A percentile compares a stretch with the other conserved stretches of the same genome.
phyloP scores from a whole-genome alignment of 768 basidiomycete genomes.

The Leccinum sublutescens region DNA sequence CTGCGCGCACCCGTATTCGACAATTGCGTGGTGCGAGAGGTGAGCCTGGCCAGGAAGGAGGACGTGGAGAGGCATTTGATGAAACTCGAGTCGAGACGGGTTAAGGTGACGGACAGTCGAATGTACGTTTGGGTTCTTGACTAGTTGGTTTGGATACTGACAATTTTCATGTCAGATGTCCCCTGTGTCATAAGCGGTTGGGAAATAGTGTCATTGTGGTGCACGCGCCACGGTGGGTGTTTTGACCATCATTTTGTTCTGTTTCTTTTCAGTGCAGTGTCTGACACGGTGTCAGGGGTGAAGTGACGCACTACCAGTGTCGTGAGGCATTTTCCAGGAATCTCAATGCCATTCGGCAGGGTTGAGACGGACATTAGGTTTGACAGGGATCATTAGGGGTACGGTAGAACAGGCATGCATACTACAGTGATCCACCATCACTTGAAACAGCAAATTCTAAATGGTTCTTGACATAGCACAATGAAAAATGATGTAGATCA shows the following conservation, averaged over 20 bases:
- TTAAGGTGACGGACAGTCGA: conserved; percentile 87
- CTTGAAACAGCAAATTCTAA: neutral
- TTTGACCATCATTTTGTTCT: neutral
- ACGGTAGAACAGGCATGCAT: too few relatives aligned
- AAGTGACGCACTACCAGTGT: conserved; percentile 96
- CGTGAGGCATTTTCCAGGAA: conserved; percentile 75
- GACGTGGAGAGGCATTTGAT: conserved; percentile 73
- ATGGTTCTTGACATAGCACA: neutral
- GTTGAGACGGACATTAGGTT: conserved; percentile 3
- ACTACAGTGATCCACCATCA: neutral
- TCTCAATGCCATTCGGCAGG: conserved; percentile 40
- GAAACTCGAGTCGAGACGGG: conserved; percentile 73
- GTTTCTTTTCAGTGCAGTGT: neutral
- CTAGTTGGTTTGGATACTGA: neutral
- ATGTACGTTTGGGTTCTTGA: conserved; percentile 59
- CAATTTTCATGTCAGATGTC: conserved; percentile 58
- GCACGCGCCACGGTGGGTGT: conserved; percentile 75
- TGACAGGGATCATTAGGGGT: too few relatives aligned
- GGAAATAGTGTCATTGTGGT: conserved; percentile 94
- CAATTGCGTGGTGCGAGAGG: conserved; percentile 61
- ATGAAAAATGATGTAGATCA: neutral
- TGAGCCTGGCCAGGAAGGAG: conserved; percentile 76
- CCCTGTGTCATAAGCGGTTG: conserved; percentile 92
- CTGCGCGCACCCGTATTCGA: conserved; percentile 68
- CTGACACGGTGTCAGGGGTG: conserved; percentile 56